Conservation (phyloP, 345 rosid genomes). For the Sapria himalayana region DNA sequence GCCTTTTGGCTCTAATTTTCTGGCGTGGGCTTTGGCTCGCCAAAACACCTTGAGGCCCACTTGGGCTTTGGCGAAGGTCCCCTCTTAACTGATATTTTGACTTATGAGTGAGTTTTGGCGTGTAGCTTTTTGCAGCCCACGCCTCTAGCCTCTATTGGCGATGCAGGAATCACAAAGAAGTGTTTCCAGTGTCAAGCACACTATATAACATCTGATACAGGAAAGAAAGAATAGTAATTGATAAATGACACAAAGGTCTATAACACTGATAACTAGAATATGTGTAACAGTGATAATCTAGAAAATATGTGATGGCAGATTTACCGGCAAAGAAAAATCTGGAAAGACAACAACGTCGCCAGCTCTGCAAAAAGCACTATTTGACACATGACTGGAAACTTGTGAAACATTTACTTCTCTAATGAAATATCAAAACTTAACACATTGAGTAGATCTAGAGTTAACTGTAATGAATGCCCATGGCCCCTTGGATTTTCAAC, state of each 20-base stretch:
- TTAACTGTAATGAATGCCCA: too few relatives aligned
- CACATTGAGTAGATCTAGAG: too few relatives aligned
- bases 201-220: conserved; percentile 74
- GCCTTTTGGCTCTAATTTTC: too few relatives aligned
- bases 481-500: too few relatives aligned
- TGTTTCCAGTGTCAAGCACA: conserved; percentile 84
- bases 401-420: too few relatives aligned
- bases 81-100: conserved; percentile 51
- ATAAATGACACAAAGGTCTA: too few relatives aligned
- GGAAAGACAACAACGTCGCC: conserved; percentile 60
- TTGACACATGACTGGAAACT: too few relatives aligned
- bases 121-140: conserved; percentile 72
- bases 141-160: conserved; percentile 70
- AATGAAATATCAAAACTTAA: too few relatives aligned
- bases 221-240: conserved; percentile 14
- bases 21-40: too few relatives aligned
- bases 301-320: conserved; percentile 3
- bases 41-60: too few relatives aligned
- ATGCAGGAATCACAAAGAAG: conserved; percentile 89
- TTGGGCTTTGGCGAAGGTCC: too few relatives aligned
- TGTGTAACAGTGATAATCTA: neutral
- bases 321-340: conserved; percentile 69
- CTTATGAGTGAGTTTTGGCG: conserved; percentile 27
- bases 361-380: conserved; percentile 55
- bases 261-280: too few relatives aligned